Evolutionary conservation across 2,329 filamentous ascomycete genomes (phyloP), one percentile per base, ranked within the genome.

Genomic region (Claviceps sp.): DNA sequence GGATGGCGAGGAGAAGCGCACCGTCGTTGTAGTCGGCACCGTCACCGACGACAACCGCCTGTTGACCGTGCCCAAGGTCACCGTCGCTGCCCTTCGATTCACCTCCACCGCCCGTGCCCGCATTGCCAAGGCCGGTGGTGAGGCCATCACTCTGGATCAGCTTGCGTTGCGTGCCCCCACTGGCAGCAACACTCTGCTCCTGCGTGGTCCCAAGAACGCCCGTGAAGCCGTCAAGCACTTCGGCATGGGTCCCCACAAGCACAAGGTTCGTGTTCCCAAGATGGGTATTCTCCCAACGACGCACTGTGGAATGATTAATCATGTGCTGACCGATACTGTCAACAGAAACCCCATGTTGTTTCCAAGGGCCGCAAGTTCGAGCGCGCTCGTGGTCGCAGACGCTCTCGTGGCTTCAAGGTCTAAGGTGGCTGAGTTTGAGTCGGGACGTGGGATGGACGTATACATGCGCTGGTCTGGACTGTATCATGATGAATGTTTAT

Each of bases 301-400:
- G 1, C 39, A 8, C 7, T 16, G 34, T 16, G 34, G 11, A 29
- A 29, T 29, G 26, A 29, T 29, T 11, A 4, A 29, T 29, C 8
- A 4, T 34, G n/a, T 17, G 8, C 17, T 45, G 14, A 45, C 48
- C 45, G 26, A 57, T 34, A 11, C 20, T 36, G 8, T 13, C 23
- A 65, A 55, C 61, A 93, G 91, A 97, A 96, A 83, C 91, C 91
- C 64, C 87, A 95, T 66, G 82, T 98, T 68, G 82, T 88, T 76
- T 95, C 88, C 80, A 98, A 98, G 87, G 94, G 94, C 69, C 86
- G 93, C 77, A 98, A 98, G 82, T 98, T 98, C 80, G 94, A 98
- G 85, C 82, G 83, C 68, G 93, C 90, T 68, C 90, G 93, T 93
- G 94, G 93, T 76, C 90, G 93, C 77, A 94, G 93, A 85, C 81